phyloP scores from a whole-genome alignment of 352 stramenopile species.

The Pseudoperonospora humuli region DNA sequence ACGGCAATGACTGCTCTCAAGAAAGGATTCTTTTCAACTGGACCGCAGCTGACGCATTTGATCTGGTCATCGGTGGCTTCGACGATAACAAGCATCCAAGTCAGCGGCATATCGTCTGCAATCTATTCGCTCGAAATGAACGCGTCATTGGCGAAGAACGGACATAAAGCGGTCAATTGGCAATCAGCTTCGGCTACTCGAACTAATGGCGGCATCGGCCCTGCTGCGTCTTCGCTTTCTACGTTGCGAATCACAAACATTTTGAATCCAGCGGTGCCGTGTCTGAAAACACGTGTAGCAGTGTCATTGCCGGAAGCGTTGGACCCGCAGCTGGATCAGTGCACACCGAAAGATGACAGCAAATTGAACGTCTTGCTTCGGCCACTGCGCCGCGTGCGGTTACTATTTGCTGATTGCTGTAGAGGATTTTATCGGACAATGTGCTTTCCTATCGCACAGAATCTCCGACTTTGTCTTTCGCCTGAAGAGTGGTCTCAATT shows the following conservation, averaged over 20 bases:
- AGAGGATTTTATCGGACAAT: constrained; percentile 46
- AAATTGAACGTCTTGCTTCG: constrained; percentile 69
- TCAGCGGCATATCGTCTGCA: constrained; percentile 62
- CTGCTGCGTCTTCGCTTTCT: constrained; percentile 44
- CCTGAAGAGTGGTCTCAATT: constrained; percentile 44
- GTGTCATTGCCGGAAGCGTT: constrained; percentile 61
- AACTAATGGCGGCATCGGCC: constrained; percentile 1
- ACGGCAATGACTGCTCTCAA: constrained; percentile 52
- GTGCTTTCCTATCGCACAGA: constrained; percentile 37
- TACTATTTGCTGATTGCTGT: constrained; percentile 51
- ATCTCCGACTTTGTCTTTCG: constrained; percentile 36
- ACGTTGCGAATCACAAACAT: constrained; percentile 64
- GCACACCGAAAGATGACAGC: constrained; percentile 66
- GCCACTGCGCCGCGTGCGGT: constrained; percentile 38
- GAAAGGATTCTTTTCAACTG: constrained; percentile 63
- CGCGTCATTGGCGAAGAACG: constrained; percentile 16
- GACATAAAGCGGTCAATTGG: constrained; percentile 10
- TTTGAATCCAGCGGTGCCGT: constrained; percentile 40
- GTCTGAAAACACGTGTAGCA: constrained; percentile 49
- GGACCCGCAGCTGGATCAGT: constrained; percentile 59
- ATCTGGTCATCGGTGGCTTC: constrained; percentile 69
- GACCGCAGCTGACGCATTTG: constrained; percentile 60
- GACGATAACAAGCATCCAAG: constrained; percentile 53
- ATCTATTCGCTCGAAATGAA: constrained; percentile 46
- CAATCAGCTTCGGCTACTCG: constrained; percentile 9